Base-by-base conservation (phyloP, 78 protist species). In the Guillardia theta region DNA sequence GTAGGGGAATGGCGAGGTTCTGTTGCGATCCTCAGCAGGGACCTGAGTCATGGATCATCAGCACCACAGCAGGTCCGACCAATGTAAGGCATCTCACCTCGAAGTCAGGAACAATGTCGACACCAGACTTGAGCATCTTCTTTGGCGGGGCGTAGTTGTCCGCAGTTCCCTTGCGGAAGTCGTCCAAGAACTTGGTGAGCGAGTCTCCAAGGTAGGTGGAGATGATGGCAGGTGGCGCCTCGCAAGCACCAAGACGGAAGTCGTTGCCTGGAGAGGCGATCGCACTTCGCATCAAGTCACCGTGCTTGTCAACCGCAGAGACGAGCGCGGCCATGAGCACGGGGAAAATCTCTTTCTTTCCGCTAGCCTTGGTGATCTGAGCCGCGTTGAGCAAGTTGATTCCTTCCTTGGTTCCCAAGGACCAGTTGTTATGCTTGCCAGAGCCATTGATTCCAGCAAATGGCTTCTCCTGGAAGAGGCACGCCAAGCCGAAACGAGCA, bases 221-320 rank as follows among this genome's bases (percentile, higher is more conserved):
- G 92, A 98, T 94, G 92, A 98, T 97, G 22, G 98, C 98, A 21
- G 99, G 99, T 48, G 99, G 99, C 12, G 99, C 99, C 94, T 98
- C 99, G 95, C 95, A 80, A 19, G 97, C 98, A 53, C 99, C 99
- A 37, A 98, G 97, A 47, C 99, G 97, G 70, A 58, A 58, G 70
- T 58, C 70, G 94, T 98, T 98, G 53, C 98, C 98, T 77, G 97
- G 95, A 41, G 33, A 45, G 27, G 95, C 95, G 83, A 93, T 64
- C 19, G 96, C 83, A n/a, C 30, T 27, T 93, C 95, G 96, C 92
- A 95, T 37, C 43, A 95, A 93, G 93, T 97, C 99, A 5, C 95
- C 97, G 88, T 97, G 87, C 50, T 30, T 18, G 9, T 78, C 64
- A 22, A 95, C 92, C 21, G 94, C 93, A 21, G 10, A 4, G 44